Evolutionary conservation across 2,329 filamentous ascomycete species (phyloP).

Genomic region (Hirsutella minnesotensis): DNA sequence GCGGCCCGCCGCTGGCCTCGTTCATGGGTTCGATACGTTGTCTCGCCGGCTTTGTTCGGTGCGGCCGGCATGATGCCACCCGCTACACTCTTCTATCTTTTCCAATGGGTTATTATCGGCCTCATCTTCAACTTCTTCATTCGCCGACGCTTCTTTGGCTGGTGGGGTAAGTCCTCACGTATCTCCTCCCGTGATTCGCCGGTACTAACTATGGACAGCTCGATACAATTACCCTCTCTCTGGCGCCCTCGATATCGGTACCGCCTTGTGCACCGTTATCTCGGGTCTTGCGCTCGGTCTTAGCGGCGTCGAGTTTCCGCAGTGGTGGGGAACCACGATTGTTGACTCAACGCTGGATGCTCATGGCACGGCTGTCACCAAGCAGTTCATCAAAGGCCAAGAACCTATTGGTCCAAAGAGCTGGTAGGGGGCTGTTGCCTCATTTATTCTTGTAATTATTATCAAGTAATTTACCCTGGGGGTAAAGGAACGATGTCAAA

Average conservation of each 20-base stretch:
- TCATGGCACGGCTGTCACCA: slow-evolving; percentile 14
- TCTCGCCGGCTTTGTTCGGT: slow-evolving; percentile 41
- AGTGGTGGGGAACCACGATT: slow-evolving; percentile 34
- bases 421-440: slow-evolving; percentile 9
- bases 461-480: neutral
- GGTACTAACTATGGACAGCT: slow-evolving; percentile 5
- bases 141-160: slow-evolving; percentile 35
- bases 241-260: slow-evolving; percentile 45
- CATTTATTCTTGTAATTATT: neutral
- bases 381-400: slow-evolving; percentile 12
- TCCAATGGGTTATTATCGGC: slow-evolving; percentile 42
- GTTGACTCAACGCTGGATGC: slow-evolving; percentile 18
- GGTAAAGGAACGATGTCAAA: neutral
- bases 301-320: slow-evolving; percentile 29
- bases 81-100: slow-evolving; percentile 42
- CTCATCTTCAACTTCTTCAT: slow-evolving; percentile 43
- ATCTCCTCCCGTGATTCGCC: too few relatives aligned
- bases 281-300: slow-evolving; percentile 34
- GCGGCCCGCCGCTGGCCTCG: slow-evolving; percentile 34
- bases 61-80: slow-evolving; percentile 38
- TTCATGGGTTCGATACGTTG: slow-evolving; percentile 34
- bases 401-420: slow-evolving; percentile 15
- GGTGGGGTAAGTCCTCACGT: slow-evolving; percentile 34
- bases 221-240: slow-evolving; percentile 48
- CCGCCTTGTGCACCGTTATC: slow-evolving; percentile 43